A percentile compares a stretch with the other conserved stretches of the same genome.
Conservation (phyloP, 345 rosid species). For the Dipteronia sinensis region DNA sequence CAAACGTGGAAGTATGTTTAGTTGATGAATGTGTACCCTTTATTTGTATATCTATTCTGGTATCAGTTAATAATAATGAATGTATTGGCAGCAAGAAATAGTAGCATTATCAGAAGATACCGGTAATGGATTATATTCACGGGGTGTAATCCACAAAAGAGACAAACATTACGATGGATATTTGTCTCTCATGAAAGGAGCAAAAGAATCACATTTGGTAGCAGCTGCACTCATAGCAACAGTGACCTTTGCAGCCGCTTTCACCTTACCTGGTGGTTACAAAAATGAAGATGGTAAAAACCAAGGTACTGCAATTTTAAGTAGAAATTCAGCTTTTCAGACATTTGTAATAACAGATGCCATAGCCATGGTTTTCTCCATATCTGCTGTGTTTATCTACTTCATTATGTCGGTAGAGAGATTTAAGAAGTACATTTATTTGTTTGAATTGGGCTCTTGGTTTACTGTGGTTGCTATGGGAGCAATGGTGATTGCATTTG, state of each 20-base stretch:
- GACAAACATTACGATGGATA: not conserved
- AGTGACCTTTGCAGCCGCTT: not conserved
- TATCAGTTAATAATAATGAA: too few relatives aligned
- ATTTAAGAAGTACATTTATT: not conserved
- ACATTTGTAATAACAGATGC: not conserved
- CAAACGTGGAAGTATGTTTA: too few relatives aligned
- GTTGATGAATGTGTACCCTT: too few relatives aligned
- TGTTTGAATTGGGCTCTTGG: not conserved
- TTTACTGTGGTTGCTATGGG: not conserved
- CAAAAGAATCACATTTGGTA: constrained; percentile 4
- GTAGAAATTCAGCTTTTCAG: not conserved
- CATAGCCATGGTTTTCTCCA: not conserved
- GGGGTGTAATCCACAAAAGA: not conserved
- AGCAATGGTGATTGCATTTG: not conserved
- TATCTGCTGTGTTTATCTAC: not conserved
- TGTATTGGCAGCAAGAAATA: too few relatives aligned
- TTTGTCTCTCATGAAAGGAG: not conserved
- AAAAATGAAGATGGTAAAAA: not conserved
- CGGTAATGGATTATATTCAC: too few relatives aligned
- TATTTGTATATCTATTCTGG: too few relatives aligned
- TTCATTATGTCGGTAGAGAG: not conserved
- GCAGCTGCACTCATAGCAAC: not conserved
- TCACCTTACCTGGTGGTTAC: not conserved
- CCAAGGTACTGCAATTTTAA: not conserved
- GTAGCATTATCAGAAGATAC: too few relatives aligned